Conservation (phyloP, 2,329 filamentous ascomycete genomes). For the Alternaria metachromatica region DNA sequence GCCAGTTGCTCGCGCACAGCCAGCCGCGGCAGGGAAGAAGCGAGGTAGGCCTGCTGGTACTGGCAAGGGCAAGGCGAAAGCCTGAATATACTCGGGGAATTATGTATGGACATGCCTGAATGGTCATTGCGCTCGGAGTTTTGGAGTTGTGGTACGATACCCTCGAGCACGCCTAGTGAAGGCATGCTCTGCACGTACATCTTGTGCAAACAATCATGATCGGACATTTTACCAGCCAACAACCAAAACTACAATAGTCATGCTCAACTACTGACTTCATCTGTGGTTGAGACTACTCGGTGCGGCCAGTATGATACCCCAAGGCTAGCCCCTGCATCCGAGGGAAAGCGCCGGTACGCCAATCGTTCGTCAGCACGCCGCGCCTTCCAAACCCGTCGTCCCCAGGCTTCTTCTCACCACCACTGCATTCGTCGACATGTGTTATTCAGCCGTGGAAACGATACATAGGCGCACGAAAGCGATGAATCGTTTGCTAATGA, state of each 20-base stretch:
- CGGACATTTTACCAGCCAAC: not conserved
- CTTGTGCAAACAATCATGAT: not conserved
- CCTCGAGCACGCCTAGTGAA: not conserved
- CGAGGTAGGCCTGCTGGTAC: slow-evolving; percentile 29
- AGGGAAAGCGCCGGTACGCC: slow-evolving; percentile 1
- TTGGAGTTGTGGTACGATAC: slow-evolving; percentile 16
- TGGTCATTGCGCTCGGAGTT: not conserved
- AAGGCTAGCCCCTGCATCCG: not conserved
- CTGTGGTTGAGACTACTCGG: not conserved
- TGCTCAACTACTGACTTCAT: not conserved
- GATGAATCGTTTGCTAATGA: not conserved
- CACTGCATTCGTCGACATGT: slow-evolving; percentile 1
- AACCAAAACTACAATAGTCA: not conserved
- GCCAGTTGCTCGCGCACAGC: slow-evolving; percentile 6
- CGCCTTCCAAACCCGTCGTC: slow-evolving; percentile 1
- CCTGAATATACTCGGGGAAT: not conserved
- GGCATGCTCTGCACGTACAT: not conserved
- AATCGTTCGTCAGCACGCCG: slow-evolving; percentile 2
- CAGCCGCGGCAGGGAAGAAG: slow-evolving; percentile 19
- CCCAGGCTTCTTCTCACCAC: not conserved
- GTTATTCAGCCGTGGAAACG: not conserved
- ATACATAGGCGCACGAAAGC: not conserved
- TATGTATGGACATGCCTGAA: not conserved
- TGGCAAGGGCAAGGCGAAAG: slow-evolving; percentile 32
- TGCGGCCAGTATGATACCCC: not conserved